A percentile compares a stretch with the other conserved stretches of the same genome.
These are phyloP conservation scores for Aureobasidium lini DNA, from an alignment of 2,329 filamentous ascomycete genomes.

Conservation along the genomic window DNA sequence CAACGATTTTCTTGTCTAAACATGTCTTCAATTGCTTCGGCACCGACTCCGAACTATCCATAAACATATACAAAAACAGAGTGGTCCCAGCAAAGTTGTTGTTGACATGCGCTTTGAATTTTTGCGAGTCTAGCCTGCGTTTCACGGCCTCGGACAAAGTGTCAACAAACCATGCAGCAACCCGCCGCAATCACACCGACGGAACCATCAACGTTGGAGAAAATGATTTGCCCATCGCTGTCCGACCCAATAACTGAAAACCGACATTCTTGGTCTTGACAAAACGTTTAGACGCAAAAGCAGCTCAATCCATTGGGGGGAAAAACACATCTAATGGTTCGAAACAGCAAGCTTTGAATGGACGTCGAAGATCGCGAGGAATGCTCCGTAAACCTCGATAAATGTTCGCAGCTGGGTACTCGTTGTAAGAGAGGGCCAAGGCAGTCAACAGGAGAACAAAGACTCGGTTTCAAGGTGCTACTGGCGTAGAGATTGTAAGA, in stretches of 20 bases:
- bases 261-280: not conserved
- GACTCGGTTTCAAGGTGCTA: too few relatives aligned
- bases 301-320: not conserved
- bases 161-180: conserved; percentile 7
- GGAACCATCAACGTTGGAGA: not conserved
- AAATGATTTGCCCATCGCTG: not conserved
- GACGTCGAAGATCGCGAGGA: too few relatives aligned
- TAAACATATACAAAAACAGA: not conserved
- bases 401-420: too few relatives aligned
- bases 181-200: conserved; percentile 9
- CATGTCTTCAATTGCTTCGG: not conserved
- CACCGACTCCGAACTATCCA: not conserved
- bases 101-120: conserved; percentile 9
- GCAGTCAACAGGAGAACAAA: too few relatives aligned
- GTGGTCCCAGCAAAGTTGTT: not conserved
- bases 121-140: conserved; percentile 8
- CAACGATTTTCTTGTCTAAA: not conserved
- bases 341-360: too few relatives aligned
- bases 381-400: too few relatives aligned
- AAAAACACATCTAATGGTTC: not conserved
- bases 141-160: conserved; percentile 4
- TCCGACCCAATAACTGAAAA: not conserved
- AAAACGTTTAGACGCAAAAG: not conserved
- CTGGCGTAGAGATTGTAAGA: too few relatives aligned
- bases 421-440: too few relatives aligned